phyloP scores from a whole-genome alignment of 192 early-diverging fungal genomes.

The Backusella mclennaniae region DNA sequence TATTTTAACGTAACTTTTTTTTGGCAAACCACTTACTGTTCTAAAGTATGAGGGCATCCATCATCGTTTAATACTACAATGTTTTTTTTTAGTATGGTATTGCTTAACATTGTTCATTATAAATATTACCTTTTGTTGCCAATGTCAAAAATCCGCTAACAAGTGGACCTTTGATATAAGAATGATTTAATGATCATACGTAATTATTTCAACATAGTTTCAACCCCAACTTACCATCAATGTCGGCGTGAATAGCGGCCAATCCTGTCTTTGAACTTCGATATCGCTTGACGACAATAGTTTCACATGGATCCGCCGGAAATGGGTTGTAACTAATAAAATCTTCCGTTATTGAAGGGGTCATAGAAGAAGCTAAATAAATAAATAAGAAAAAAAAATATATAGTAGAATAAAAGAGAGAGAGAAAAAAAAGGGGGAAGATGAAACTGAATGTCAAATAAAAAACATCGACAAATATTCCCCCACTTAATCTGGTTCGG shows the following conservation, averaged over 20 bases:
- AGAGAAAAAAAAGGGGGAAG: slow-evolving; percentile 11
- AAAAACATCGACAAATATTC: not conserved
- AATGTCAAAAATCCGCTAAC: slow-evolving; percentile 53
- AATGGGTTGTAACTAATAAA: slow-evolving; percentile 29
- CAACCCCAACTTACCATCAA: slow-evolving; percentile 38
- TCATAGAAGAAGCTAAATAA: not conserved
- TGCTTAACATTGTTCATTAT: not conserved
- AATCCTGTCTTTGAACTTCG: slow-evolving; percentile 46
- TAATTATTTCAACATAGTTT: not conserved
- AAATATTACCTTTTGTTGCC: slow-evolving; percentile 52
- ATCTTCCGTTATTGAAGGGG: slow-evolving; percentile 8
- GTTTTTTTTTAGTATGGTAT: not conserved
- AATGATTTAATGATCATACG: not conserved
- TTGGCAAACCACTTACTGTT: slow-evolving; percentile 44
- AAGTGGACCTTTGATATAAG: slow-evolving; percentile 41
- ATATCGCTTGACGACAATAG: slow-evolving; percentile 49
- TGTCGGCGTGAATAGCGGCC: slow-evolving; percentile 48
- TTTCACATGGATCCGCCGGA: slow-evolving; percentile 44
- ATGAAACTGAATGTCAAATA: slow-evolving; percentile 8
- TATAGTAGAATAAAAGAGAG: slow-evolving; percentile 1
- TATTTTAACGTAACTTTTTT: not conserved
- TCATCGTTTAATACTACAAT: slow-evolving; percentile 49
- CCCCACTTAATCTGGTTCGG: not conserved
- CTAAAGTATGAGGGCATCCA: slow-evolving; percentile 55
- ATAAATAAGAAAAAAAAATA: not conserved